phyloP scores from a whole-genome alignment of 2,329 filamentous ascomycete species.

The Tolypocladium tundrense region DNA sequence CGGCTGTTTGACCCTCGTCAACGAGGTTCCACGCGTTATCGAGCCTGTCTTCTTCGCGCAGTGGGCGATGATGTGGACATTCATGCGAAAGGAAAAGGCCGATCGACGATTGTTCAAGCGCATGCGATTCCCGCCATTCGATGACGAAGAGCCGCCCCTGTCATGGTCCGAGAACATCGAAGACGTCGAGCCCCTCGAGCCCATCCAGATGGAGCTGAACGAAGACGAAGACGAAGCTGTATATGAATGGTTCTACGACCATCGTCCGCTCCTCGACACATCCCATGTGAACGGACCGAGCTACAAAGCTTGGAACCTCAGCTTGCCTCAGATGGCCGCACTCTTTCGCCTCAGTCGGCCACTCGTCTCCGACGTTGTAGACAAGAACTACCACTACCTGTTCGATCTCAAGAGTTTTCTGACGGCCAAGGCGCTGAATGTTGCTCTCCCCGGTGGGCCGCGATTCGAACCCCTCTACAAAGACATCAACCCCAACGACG shows the following conservation, averaged over 20 bases:
- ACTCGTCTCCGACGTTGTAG: constrained; percentile 80
- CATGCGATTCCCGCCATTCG: constrained; percentile 97
- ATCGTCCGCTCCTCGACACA: constrained; percentile 81
- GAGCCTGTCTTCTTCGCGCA: constrained; percentile 97
- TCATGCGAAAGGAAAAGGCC: constrained; percentile 96
- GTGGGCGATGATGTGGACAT: constrained; percentile 99
- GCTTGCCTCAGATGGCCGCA: constrained; percentile 89
- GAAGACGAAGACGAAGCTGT: constrained; percentile 87
- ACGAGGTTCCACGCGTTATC: constrained; percentile 92
- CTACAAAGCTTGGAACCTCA: constrained; percentile 93
- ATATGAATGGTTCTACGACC: constrained; percentile 96
- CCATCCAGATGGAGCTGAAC: constrained; percentile 97
- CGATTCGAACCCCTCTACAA: constrained; percentile 97
- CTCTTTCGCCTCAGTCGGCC: constrained; percentile 87
- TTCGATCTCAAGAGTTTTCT: constrained; percentile 93
- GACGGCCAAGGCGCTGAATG: constrained; percentile 92
- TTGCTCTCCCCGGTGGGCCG: constrained; percentile 93
- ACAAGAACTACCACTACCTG: constrained; percentile 96
- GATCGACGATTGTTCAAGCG: constrained; percentile 94
- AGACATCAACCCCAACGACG: constrained; percentile 96
- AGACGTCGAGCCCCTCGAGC: constrained; percentile 92
- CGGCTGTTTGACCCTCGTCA: constrained; percentile 90
- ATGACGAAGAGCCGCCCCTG: constrained; percentile 93
- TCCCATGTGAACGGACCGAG: constrained; percentile 91
- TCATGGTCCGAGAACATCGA: constrained; percentile 99